These are phyloP conservation scores for Neurospora tetraspora DNA, from an alignment of 495 filamentous ascomycete genomes.

Conservation along the genomic window DNA sequence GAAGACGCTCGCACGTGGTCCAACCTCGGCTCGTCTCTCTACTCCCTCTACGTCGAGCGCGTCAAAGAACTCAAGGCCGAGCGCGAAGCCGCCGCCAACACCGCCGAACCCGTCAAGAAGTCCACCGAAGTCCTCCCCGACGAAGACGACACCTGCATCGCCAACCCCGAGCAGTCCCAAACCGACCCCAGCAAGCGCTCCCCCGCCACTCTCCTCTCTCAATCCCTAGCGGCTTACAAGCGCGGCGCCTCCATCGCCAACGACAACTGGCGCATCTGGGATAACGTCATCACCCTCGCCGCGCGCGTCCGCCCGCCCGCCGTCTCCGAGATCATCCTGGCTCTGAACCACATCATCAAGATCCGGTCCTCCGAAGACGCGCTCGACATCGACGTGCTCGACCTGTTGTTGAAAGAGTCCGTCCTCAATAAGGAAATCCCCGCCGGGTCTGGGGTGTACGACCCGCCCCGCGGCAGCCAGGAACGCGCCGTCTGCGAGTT, in stretches of 20 bases:
- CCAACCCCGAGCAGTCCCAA: neutral
- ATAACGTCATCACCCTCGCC: constrained; percentile 82
- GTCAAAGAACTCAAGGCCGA: constrained; percentile 28
- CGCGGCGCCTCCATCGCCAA: constrained; percentile 70
- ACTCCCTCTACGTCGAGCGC: constrained; percentile 31
- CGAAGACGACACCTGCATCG: constrained; percentile 10
- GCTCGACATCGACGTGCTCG: constrained; percentile 64
- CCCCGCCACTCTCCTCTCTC: constrained; percentile 51
- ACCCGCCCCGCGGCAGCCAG: constrained; percentile 34
- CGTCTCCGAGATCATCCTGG: constrained; percentile 62
- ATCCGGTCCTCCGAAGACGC: constrained; percentile 65
- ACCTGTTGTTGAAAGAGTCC: constrained; percentile 60
- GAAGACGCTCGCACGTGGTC: constrained; percentile 89
- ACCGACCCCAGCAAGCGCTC: constrained; percentile 15
- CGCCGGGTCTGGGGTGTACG: constrained; percentile 19
- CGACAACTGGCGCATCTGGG: constrained; percentile 85
- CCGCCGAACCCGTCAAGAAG: constrained; percentile 9
- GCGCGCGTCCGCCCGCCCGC: constrained; percentile 60
- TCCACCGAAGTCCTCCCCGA: neutral
- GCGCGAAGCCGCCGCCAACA: constrained; percentile 17
- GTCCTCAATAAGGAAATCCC: constrained; percentile 30
- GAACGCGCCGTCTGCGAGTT: constrained; percentile 55
- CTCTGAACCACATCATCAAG: constrained; percentile 62
- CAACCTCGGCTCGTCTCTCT: constrained; percentile 78
- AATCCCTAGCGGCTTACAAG: constrained; percentile 76